Conservation (phyloP, 2,329 filamentous ascomycete species). For the Ophiosphaerella korrae region DNA sequence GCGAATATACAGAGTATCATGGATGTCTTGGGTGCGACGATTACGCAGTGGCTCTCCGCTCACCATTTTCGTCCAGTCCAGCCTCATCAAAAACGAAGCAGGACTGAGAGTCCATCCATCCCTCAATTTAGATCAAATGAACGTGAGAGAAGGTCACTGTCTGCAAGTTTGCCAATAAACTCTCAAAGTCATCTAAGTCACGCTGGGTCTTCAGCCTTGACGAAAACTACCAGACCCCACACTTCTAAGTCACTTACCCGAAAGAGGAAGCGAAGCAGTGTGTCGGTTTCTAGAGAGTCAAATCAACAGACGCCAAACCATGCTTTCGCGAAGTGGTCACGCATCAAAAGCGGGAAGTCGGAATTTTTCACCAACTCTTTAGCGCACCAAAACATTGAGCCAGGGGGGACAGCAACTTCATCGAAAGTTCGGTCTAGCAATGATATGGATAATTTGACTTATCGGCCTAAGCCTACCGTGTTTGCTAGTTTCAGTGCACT, state of each 20-base stretch:
- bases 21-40: conserved; percentile 70
- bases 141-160: background rate
- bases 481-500: background rate
- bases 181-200: background rate
- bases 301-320: conserved; percentile 6
- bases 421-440: no score
- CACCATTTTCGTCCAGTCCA: conserved; percentile 68
- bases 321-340: conserved; percentile 48
- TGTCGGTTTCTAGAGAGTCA: background rate
- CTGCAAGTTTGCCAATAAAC: background rate
- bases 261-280: conserved; percentile 28
- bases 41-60: conserved; percentile 75
- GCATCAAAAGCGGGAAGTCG: conserved; percentile 50
- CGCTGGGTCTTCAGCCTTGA: background rate
- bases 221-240: background rate
- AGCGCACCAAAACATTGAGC: conserved; percentile 4
- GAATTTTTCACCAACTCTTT: conserved; percentile 38
- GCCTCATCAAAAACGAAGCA: conserved; percentile 14
- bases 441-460: background rate
- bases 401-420: background rate
- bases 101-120: conserved; percentile 4
- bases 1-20: conserved; percentile 59
- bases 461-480: background rate
- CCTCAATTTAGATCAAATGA: background rate
- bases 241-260: background rate